Evolutionary conservation across 169 alveolate species (phyloP).

Genomic region (Perkinsus marinus): DNA sequence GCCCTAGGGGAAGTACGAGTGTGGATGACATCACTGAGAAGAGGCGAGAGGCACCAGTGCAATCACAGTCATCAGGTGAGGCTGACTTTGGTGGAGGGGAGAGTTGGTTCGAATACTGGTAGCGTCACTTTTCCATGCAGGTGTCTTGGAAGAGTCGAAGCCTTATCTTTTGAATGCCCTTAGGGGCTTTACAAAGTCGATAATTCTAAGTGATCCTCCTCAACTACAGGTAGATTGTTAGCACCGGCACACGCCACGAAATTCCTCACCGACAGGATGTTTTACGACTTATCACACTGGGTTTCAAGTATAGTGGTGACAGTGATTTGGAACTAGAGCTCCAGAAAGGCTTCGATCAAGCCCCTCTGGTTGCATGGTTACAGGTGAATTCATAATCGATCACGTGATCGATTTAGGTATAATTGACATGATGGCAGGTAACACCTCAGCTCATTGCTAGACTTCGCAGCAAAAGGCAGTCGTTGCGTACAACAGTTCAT

Average conservation of each 20-base stretch:
- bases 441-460: conserved; percentile 67
- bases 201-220: conserved; percentile 34
- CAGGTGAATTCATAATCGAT: conserved; percentile 22
- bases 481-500: conserved; percentile 36
- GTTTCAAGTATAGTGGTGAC: conserved; percentile 53
- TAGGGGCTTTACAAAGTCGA: conserved; percentile 56
- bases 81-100: too few species aligned
- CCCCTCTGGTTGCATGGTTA: conserved; percentile 54
- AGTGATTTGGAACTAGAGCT: conserved; percentile 24
- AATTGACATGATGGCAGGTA: conserved; percentile 22
- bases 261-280: conserved; percentile 47
- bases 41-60: not conserved
- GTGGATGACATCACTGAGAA: not conserved
- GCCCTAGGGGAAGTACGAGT: conserved; percentile 1
- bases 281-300: conserved; percentile 52
- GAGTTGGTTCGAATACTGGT: not conserved
- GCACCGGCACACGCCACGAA: conserved; percentile 34
- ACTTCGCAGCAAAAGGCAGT: conserved; percentile 44
- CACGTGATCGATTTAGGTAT: conserved; percentile 26
- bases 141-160: conserved; percentile 27
- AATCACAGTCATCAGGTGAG: not conserved
- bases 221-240: not conserved
- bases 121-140: not conserved
- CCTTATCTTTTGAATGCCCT: conserved; percentile 42
- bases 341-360: conserved; percentile 37